Percentiles rank a stretch among this genome's conserved stretches.
These are phyloP conservation scores for Puccinia horiana DNA, from an alignment of 1,284 basidiomycete genomes.

Conservation along the genomic window DNA sequence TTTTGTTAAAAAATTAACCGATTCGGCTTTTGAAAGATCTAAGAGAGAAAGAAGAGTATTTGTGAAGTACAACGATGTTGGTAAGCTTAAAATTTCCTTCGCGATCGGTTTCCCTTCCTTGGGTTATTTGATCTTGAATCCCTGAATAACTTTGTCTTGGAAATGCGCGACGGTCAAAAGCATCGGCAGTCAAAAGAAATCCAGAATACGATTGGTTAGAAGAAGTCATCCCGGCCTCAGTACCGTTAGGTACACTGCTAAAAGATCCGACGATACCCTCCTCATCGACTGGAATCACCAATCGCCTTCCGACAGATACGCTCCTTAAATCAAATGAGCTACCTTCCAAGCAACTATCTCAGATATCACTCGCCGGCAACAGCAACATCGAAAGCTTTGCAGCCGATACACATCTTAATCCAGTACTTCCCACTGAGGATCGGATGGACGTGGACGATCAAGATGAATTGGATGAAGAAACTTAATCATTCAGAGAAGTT, in stretches of 20 bases:
- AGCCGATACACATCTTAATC: not conserved
- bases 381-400: not conserved
- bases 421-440: constrained; percentile 1
- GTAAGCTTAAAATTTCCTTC: constrained; percentile 27
- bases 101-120: not conserved
- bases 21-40: constrained; percentile 37
- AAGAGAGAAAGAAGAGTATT: constrained; percentile 41
- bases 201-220: constrained; percentile 45
- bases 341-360: not conserved
- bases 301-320: constrained; percentile 12
- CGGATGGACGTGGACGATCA: constrained; percentile 23
- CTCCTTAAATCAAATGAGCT: not conserved
- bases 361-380: not conserved
- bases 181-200: constrained; percentile 35
- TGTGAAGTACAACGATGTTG: constrained; percentile 46
- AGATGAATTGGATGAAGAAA: constrained; percentile 36
- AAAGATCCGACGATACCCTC: constrained; percentile 39
- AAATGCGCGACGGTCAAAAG: not conserved
- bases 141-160: not conserved
- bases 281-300: constrained; percentile 41
- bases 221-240: constrained; percentile 39
- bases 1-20: constrained; percentile 46
- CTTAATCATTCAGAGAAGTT: not conserved
- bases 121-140: not conserved
- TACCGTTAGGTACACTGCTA: constrained; percentile 21